Evolutionary conservation across 306 rosid species (phyloP), one percentile per base, ranked within the genome.

Genomic region (Casuarina glauca): DNA sequence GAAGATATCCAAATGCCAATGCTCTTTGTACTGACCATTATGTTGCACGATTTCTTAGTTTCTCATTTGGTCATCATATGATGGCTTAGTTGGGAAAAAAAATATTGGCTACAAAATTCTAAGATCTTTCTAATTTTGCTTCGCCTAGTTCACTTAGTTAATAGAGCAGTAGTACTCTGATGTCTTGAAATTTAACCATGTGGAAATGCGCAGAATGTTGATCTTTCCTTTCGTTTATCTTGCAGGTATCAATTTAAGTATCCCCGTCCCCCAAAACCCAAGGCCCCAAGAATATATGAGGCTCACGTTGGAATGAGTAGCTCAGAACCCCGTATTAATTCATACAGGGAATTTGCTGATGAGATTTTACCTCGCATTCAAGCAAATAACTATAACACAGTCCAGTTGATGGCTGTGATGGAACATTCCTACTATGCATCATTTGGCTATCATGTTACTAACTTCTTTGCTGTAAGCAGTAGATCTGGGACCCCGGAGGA

Each of bases 371-470:
- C 98, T 83, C 98, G 93, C 74, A 88, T 92, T 74, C 86, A 36
- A 67, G 93, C 81, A 82, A 94, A 90, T 80, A 90, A 94, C 91
- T 94, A 94, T 68, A 94, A 90, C 85, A 94, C 97, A 52, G 95
- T 94, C 75, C 98, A 94, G 82, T 85, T 94, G 85, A 94, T 94
- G 98, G 97, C 97, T 15, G 91, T 94, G 81, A 92, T 94, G 97
- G 98, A 94, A 85, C 98, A 94, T 81, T 94, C 98, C 61, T 94
- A 94, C 87, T 94, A 94, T 86, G 98, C 95, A 77, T 94, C 98
- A 44, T 94, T 94, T 76, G 98, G 98, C 52, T 94, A 92, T 83
- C 98, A 94, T 77, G 91, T 92, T 67, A 92, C 98, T 12, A 94
- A 90, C 80, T 94, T 94, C 82, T 94, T 90, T 73, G 98, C 98